These are phyloP conservation scores for Paramarasmius palmivorus DNA, from an alignment of 1,284 basidiomycete genomes.

Conservation along the genomic window DNA sequence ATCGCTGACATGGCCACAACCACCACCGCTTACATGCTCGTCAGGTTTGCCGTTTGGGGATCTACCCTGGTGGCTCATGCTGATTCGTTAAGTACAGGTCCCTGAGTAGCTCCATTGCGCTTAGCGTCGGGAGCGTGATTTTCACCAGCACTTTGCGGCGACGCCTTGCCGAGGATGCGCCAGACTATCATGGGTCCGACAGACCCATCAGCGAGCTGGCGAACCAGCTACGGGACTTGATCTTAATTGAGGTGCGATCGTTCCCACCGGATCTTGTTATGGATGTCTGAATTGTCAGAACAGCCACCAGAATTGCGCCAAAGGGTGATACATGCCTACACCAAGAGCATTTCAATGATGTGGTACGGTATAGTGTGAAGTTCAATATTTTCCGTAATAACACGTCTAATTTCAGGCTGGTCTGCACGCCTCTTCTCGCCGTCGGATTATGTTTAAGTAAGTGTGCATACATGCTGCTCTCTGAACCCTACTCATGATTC, in stretches of 20 bases:
- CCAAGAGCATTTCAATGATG: slow-evolving; percentile 2
- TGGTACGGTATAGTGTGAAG: slow-evolving; percentile 2
- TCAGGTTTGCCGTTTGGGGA: no score
- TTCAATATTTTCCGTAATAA: no score
- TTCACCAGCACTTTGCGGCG: slow-evolving; percentile 19
- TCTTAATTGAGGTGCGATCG: background rate
- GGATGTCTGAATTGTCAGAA: background rate
- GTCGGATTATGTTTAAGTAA: background rate
- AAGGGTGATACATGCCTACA: slow-evolving; percentile 1
- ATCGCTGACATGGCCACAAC: slow-evolving; percentile 44
- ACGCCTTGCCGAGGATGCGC: background rate
- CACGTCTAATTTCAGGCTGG: background rate
- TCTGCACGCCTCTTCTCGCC: background rate
- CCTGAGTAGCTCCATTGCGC: slow-evolving; percentile 38
- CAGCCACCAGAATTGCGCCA: slow-evolving; percentile 1
- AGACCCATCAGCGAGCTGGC: background rate
- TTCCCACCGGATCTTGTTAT: no score
- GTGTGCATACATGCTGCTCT: background rate
- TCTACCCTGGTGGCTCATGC: no score
- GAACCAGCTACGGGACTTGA: background rate
- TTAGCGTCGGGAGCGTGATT: slow-evolving; percentile 33
- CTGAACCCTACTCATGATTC: background rate
- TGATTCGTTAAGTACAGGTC: no score
- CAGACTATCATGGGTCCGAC: background rate
- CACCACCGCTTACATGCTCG: slow-evolving; percentile 32